Evolutionary conservation across 306 rosid genomes (phyloP).

Genomic region (Neltuma alba): DNA sequence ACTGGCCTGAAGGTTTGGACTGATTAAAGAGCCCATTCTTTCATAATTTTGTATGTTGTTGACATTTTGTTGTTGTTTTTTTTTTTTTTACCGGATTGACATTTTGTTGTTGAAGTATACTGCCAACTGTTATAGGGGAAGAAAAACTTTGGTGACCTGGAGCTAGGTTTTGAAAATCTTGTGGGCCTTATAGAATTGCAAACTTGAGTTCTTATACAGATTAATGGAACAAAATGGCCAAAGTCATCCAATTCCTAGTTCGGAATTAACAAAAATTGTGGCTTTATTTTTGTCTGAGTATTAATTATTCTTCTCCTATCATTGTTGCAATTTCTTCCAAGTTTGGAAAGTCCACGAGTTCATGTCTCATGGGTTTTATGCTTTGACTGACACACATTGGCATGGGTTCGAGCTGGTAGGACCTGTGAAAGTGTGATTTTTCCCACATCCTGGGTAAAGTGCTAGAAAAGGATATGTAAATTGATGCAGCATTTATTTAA

Average conservation of each 20-base stretch:
- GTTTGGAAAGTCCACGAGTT: slow-evolving; percentile 9
- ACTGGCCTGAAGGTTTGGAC: not conserved
- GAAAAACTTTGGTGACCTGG: not conserved
- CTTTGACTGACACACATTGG: too few relatives aligned
- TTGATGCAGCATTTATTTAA: slow-evolving; percentile 11
- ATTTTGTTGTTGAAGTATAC: not conserved
- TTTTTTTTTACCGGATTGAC: too few relatives aligned
- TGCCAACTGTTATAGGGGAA: not conserved
- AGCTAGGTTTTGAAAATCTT: not conserved
- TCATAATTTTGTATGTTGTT: not conserved
- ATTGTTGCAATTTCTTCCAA: slow-evolving; percentile 16
- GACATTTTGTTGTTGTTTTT: too few relatives aligned
- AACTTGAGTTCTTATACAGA: not conserved
- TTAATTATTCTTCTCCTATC: not conserved
- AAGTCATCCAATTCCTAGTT: not conserved
- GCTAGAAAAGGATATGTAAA: slow-evolving; percentile 4
- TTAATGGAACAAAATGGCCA: not conserved
- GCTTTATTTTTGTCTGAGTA: not conserved
- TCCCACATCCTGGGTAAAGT: slow-evolving; percentile 20
- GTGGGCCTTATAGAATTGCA: not conserved
- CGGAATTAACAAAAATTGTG: not conserved
- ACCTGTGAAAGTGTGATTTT: too few relatives aligned
- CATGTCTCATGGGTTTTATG: too few relatives aligned
- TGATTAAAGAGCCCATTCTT: not conserved
- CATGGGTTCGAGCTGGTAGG: too few relatives aligned